Conservation (phyloP, 176 grass and related monocot species). For the barley (Hordeum vulgare) region DNA sequence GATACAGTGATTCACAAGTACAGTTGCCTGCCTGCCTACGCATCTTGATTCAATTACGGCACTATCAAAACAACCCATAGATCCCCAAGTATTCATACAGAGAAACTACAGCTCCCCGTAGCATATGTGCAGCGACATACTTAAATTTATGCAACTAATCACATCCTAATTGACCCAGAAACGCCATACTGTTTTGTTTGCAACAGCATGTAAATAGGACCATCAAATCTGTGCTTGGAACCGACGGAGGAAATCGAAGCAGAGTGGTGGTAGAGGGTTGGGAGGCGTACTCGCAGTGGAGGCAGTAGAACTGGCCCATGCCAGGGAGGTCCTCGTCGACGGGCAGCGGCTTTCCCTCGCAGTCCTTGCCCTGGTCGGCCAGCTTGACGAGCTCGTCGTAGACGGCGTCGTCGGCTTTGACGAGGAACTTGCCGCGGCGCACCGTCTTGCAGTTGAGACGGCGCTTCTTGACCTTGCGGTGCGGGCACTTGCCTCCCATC, state of each 20-base stretch:
- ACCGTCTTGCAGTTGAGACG: slow-evolving; percentile 67
- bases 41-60: neutral
- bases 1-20: neutral
- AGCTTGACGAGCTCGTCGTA: slow-evolving; percentile 85
- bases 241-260: neutral
- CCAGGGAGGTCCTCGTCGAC: slow-evolving; percentile 81
- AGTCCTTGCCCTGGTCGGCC: slow-evolving; percentile 40
- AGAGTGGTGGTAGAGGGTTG: neutral
- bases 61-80: neutral
- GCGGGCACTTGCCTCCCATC: slow-evolving; percentile 97
- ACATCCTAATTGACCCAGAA: neutral
- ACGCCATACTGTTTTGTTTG: no score
- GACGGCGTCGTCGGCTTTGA: slow-evolving; percentile 87
- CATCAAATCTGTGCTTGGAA: no score
- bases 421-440: slow-evolving; percentile 78
- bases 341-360: slow-evolving; percentile 41
- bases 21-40: neutral
- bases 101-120: no score
- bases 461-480: slow-evolving; percentile 98
- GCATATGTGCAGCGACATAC: neutral
- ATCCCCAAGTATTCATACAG: neutral
- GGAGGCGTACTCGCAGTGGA: slow-evolving; percentile 86
- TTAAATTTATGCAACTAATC: neutral
- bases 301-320: slow-evolving; percentile 95
- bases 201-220: neutral